Conservation (phyloP, 1,284 basidiomycete genomes). For the Malassezia restricta region DNA sequence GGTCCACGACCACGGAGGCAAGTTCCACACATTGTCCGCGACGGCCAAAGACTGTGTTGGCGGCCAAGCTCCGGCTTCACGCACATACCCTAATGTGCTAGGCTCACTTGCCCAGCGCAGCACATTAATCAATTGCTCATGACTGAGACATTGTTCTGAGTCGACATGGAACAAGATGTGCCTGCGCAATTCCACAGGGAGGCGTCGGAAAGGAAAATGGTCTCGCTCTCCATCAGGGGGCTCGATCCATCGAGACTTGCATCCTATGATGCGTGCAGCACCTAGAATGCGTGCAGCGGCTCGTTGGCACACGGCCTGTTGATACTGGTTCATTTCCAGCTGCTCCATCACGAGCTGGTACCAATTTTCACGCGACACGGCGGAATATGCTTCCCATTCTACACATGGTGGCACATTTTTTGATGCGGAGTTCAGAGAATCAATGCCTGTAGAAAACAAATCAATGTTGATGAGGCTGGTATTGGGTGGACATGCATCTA, state of each 20-base stretch:
- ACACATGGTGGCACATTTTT: neutral
- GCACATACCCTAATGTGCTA: constrained; percentile 8
- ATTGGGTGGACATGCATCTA: constrained; percentile 7
- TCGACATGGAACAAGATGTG: neutral
- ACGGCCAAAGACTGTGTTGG: neutral
- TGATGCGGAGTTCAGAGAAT: neutral
- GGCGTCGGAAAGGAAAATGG: constrained; percentile 6
- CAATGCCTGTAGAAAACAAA: constrained; percentile 13
- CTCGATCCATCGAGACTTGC: neutral
- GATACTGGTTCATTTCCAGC: constrained; percentile 1
- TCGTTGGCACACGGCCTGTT: neutral
- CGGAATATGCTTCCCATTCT: neutral
- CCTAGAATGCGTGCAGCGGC: neutral
- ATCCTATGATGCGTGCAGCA: constrained; percentile 8
- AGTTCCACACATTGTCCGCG: neutral
- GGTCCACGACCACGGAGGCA: constrained; percentile 13
- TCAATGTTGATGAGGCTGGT: constrained; percentile 5
- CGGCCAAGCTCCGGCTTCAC: neutral
- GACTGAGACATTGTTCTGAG: neutral
- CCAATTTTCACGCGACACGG: constrained; percentile 4
- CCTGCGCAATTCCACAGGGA: constrained; percentile 8
- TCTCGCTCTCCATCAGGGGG: neutral
- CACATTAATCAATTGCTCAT: constrained; percentile 3
- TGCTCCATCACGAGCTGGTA: neutral
- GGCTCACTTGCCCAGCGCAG: constrained; percentile 11